These are phyloP conservation scores for Fusarium graminum DNA, from an alignment of 2,329 filamentous ascomycete species.

Conservation along the genomic window DNA sequence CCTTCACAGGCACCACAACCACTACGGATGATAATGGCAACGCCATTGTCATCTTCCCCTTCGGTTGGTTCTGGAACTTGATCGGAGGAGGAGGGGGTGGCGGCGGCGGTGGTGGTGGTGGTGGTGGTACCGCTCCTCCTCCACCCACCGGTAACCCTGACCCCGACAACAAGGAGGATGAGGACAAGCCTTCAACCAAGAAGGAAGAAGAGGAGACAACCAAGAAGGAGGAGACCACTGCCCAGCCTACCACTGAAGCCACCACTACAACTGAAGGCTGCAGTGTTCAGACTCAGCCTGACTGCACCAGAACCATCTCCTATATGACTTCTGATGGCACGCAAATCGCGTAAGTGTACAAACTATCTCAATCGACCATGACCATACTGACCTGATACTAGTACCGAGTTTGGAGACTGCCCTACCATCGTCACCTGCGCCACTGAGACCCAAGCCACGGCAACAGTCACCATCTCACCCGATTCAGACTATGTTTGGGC, in stretches of 20 bases:
- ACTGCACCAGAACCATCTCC: neutral
- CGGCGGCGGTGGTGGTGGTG: neutral
- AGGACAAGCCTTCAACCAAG: neutral
- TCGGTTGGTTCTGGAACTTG: conserved; percentile 10
- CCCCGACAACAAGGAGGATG: neutral
- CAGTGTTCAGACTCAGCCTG: neutral
- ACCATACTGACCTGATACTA: neutral
- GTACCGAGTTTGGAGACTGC: neutral
- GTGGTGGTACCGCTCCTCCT: neutral
- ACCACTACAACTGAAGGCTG: neutral
- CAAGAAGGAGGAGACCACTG: neutral
- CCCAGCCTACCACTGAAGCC: neutral
- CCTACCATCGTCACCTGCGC: neutral
- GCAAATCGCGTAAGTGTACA: neutral
- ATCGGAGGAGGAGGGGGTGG: neutral
- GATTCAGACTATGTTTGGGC: neutral
- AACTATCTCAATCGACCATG: neutral
- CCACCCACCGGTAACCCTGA: neutral
- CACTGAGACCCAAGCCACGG: neutral
- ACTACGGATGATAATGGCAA: neutral
- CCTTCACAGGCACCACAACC: neutral
- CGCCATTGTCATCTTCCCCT: conserved; percentile 2
- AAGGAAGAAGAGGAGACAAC: neutral
- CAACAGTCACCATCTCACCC: neutral
- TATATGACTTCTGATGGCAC: conserved; percentile 1